These are phyloP conservation scores for Scopulariopsis brevicaulis DNA, from an alignment of 2,329 filamentous ascomycete genomes.

Conservation along the genomic window DNA sequence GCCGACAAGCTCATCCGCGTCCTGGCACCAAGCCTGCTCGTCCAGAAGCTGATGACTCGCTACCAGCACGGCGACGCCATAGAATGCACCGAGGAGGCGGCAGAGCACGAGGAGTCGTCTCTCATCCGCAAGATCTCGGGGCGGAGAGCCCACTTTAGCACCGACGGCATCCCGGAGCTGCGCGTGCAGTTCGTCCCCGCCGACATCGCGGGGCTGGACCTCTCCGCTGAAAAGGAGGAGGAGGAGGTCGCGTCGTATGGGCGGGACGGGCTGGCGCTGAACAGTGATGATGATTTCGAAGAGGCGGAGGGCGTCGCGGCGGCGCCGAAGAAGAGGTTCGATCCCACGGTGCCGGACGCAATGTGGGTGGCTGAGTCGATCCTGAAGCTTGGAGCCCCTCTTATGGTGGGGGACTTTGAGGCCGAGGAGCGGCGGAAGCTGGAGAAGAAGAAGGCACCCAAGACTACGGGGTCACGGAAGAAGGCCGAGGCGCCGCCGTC, in stretches of 20 bases:
- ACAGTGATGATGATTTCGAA: conserved; percentile 54
- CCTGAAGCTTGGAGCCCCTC: conserved; percentile 11
- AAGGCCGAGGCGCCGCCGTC: not conserved
- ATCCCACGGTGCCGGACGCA: conserved; percentile 51
- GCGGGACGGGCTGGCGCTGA: conserved; percentile 45
- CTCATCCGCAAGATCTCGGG: conserved; percentile 58
- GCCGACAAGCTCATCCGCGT: conserved; percentile 77
- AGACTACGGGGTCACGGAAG: not conserved
- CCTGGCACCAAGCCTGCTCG: conserved; percentile 65
- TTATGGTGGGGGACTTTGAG: conserved; percentile 11
- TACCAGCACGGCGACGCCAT: not conserved
- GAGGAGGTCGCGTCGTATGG: conserved; percentile 43
- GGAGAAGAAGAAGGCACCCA: not conserved
- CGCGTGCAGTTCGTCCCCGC: conserved; percentile 68
- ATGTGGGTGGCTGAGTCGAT: conserved; percentile 24
- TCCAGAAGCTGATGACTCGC: conserved; percentile 36
- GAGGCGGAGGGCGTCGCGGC: conserved; percentile 3
- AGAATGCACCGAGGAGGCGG: conserved; percentile 8
- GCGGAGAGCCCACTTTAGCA: conserved; percentile 58
- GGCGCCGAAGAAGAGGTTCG: conserved; percentile 34
- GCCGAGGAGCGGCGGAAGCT: conserved; percentile 16
- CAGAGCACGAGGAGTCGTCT: conserved; percentile 31
- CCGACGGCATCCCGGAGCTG: conserved; percentile 65
- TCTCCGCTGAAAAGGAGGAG: conserved; percentile 56
- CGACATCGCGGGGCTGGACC: conserved; percentile 65